Base-by-base conservation (phyloP, 2,329 filamentous ascomycete genomes). In the Exophiala calicioides region DNA sequence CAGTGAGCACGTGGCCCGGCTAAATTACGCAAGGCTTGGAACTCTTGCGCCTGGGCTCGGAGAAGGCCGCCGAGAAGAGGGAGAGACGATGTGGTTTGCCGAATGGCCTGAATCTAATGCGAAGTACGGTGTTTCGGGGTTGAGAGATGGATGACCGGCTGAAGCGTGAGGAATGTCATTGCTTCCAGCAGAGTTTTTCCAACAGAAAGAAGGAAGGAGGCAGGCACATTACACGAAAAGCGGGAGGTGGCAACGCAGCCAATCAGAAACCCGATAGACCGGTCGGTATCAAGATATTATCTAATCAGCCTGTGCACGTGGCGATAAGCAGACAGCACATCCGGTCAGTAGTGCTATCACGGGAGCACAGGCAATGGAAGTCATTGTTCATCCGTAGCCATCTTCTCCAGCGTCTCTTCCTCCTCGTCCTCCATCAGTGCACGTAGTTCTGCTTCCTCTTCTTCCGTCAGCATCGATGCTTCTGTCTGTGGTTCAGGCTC, bases 361-460 rank as follows among this genome's bases (percentile, higher is more conserved):
- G n/a, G n/a, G n/a, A n/a, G n/a, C n/a, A n/a, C n/a, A n/a, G n/a
- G n/a, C n/a, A n/a, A n/a, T n/a, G n/a, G 19, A 9, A 3, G 3
- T 34, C 35, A 59, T 30, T 58, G 57, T 30, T 58, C 48, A 24
- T 57, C 56, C 24, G 16, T 30, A 9, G 49, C 57, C 52, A 59
- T 57, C 45, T 44, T 52, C 30, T 59, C 57, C 27, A 59, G 24
- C 9, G 32, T 21, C 29, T 60, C 53, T 16, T 47, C 33, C 35
- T 88, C 84, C 58, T 80, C 76, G 53, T 88, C 84, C 46, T 84
- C 88, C 88, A 98, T 88, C 64, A 98, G 70, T 55, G 90, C 93
- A 10, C 89, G 90, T 55, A 98, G 74, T 67, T 97, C 93, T 3
- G 86, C 85, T 67, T 97, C 91, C 66, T 98, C 93, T 59, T 97